Evolutionary conservation across 2,329 filamentous ascomycete genomes (phyloP), one percentile per base, ranked within the genome.

Genomic region (Coccinonectria pachysandricola): DNA sequence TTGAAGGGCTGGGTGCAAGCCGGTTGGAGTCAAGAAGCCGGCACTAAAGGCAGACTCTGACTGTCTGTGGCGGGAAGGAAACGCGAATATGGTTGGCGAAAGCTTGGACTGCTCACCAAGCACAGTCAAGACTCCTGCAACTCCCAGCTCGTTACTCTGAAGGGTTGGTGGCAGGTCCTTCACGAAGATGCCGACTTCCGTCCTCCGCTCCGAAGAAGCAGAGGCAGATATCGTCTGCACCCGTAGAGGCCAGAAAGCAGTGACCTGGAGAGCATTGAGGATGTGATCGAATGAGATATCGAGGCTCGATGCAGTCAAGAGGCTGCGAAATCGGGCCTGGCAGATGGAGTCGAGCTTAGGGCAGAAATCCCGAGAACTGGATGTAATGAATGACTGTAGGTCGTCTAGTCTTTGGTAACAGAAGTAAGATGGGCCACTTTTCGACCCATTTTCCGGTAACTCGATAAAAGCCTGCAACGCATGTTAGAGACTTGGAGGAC

Each of bases 161-260:
- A 71, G 61, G 13, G 59, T 62, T 5, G 61, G 54, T 9, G 77
- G 66, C 4, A 61, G 59, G 39, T 86, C 77, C 8, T 68, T 62
- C 5, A 72, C 73, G 31, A 96, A 59, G 21, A 95, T 68, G 10
- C 88, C 88, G 12, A 95, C 72, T 50, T 96, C 88, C 5, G 85
- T 68, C 24, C 79, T 71, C 24, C 74, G 63, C 2, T 57, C 48
- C 1, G 53, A 42, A 6, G 56, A 56, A 1, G 57, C 48, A 10
- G 58, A 48, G 8, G 64, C 57, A 1, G 48, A 45, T 11, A 74
- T 34, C 3, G 46, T 42, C 16, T 62, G 62, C 11, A 43, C 37
- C 17, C 46, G 46, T 27, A 65, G 56, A 2, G 69, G 60, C 75
- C 77, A 91, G 27, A 75, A 61, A 15, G 68, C 73, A 2, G 74